These are phyloP conservation scores for Vicia villosa DNA, from an alignment of 306 rosid genomes.

Conservation along the genomic window DNA sequence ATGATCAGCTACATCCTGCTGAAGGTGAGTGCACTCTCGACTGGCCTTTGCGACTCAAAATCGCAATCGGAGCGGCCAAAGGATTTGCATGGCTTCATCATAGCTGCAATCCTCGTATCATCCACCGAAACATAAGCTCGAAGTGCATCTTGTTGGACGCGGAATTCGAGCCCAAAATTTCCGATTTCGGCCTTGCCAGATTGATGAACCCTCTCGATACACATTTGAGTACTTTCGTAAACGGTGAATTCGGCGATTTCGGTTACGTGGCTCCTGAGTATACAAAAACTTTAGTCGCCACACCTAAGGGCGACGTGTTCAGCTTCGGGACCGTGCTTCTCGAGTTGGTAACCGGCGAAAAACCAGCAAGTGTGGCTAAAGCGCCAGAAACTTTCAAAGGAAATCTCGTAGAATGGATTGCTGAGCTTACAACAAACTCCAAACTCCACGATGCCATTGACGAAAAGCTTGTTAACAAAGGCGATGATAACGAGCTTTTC, in stretches of 20 bases:
- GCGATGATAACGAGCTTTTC: constrained; percentile 71
- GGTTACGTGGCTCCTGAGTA: constrained; percentile 98
- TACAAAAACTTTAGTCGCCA: constrained; percentile 82
- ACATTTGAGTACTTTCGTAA: constrained; percentile 93
- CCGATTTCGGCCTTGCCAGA: constrained; percentile 95
- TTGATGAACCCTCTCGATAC: constrained; percentile 94
- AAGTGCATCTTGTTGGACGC: constrained; percentile 80
- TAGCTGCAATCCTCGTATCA: constrained; percentile 89
- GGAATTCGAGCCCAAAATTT: constrained; percentile 83
- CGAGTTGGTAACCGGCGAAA: constrained; percentile 91
- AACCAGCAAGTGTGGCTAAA: constrained; percentile 63
- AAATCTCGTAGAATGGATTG: constrained; percentile 80
- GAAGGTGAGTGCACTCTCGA: constrained; percentile 53
- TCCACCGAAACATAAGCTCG: constrained; percentile 95
- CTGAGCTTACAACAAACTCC: constrained; percentile 51
- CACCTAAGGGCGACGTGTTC: constrained; percentile 88
- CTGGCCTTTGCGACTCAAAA: constrained; percentile 82
- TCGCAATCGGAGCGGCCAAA: constrained; percentile 88
- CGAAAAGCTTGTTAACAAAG: constrained; percentile 60
- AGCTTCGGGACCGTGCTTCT: constrained; percentile 94
- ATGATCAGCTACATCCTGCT: constrained; percentile 67
- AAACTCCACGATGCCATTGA: constrained; percentile 67
- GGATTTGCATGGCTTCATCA: constrained; percentile 98
- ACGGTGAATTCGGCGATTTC: constrained; percentile 90
- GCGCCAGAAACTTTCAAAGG: constrained; percentile 86